phyloP scores from a whole-genome alignment of 1,139 yeast species.

The Magnusiomyces sp. region DNA sequence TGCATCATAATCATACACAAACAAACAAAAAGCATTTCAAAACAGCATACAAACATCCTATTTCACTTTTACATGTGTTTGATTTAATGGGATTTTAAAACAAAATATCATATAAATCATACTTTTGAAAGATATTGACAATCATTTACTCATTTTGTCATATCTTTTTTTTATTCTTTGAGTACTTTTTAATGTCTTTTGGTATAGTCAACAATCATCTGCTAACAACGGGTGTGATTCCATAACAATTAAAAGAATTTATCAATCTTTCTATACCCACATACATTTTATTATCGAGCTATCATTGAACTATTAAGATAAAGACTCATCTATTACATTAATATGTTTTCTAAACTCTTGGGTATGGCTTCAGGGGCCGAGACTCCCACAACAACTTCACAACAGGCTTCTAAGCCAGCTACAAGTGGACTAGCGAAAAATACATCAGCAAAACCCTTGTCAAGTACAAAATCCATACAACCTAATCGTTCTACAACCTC shows the following conservation, averaged over 20 bases:
- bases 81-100: too few relatives aligned
- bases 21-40: background rate
- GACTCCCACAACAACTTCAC: background rate
- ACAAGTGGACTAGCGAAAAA: background rate
- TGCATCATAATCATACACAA: background rate
- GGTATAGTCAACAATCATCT: too few relatives aligned
- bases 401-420: background rate
- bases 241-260: background rate
- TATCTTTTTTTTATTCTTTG: background rate
- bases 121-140: too few relatives aligned
- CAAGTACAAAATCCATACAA: background rate
- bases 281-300: too few relatives aligned
- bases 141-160: background rate
- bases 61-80: background rate
- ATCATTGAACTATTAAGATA: too few relatives aligned
- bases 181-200: background rate
- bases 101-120: too few relatives aligned
- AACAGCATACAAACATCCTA: background rate
- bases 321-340: background rate
- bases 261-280: background rate
- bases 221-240: too few relatives aligned
- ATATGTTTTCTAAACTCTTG: constrained; percentile 5
- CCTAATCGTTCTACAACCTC: background rate
- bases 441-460: background rate
- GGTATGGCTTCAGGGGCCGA: constrained; percentile 6